Percentiles rank a stretch among this genome's conserved stretches.
These are phyloP conservation scores for Cokeromyces recurvatus DNA, from an alignment of 371 early-diverging fungal species.

Conservation along the genomic window DNA sequence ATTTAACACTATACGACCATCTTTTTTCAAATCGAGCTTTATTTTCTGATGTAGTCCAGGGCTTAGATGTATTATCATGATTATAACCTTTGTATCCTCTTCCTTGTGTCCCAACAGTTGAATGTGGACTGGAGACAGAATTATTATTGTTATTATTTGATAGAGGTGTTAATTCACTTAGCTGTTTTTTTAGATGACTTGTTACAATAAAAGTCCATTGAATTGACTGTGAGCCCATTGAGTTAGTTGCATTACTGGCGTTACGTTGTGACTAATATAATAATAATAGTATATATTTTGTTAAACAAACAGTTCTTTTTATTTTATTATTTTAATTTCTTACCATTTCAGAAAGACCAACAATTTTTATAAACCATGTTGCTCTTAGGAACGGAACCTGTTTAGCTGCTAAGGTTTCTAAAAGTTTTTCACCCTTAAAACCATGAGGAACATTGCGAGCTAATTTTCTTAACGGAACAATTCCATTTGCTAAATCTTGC, in stretches of 20 bases:
- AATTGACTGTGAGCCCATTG: conserved; percentile 18
- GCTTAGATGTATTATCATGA: conserved; percentile 33
- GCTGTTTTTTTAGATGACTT: conserved; percentile 36
- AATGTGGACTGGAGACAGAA: conserved; percentile 25
- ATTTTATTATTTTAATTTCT: conserved; percentile 2
- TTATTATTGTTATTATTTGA: conserved; percentile 6
- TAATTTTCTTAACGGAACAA: conserved; percentile 52
- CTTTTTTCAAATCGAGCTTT: conserved; percentile 51
- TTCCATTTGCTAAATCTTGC: conserved; percentile 51
- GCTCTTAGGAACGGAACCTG: conserved; percentile 70
- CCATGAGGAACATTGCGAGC: conserved; percentile 59
- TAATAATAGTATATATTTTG: neutral
- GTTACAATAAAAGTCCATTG: conserved; percentile 39
- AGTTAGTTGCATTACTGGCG: conserved; percentile 26
- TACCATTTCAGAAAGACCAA: conserved; percentile 61
- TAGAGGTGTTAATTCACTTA: conserved; percentile 39
- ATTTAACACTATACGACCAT: conserved; percentile 60
- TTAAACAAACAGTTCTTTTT: too few relatives aligned
- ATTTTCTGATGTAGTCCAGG: conserved; percentile 49
- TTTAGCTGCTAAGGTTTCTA: conserved; percentile 55
- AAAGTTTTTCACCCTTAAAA: conserved; percentile 62
- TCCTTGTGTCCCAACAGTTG: conserved; percentile 7
- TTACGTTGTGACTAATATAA: conserved; percentile 29
- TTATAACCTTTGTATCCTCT: conserved; percentile 23
- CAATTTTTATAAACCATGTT: conserved; percentile 71